Conservation (phyloP, 2,329 filamentous ascomycete species). For the Fusarium sp. region DNA sequence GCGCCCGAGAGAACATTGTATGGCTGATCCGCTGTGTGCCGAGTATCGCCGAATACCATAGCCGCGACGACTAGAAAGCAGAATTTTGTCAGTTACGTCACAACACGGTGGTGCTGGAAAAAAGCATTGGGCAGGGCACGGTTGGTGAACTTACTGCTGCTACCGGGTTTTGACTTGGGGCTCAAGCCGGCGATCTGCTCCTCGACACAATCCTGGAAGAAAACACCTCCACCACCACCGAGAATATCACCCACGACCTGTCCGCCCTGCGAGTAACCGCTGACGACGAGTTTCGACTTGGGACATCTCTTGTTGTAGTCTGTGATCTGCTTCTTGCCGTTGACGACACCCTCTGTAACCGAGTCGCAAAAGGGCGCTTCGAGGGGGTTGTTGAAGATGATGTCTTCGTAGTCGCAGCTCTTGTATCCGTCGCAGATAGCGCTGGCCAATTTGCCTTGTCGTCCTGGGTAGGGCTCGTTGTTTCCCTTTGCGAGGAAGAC, state of each 20-base stretch:
- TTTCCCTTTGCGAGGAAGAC: constrained; percentile 27
- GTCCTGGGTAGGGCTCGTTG: constrained; percentile 23
- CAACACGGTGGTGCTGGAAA: background rate
- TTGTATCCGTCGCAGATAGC: constrained; percentile 18
- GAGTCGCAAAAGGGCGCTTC: constrained; percentile 17
- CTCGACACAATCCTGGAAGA: constrained; percentile 22
- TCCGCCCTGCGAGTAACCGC: constrained; percentile 20
- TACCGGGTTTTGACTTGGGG: constrained; percentile 3
- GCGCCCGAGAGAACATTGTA: constrained; percentile 14
- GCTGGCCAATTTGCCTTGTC: constrained; percentile 8
- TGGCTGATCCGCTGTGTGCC: constrained; percentile 17
- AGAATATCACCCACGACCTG: constrained; percentile 25
- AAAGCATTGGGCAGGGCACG: background rate
- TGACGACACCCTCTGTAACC: constrained; percentile 17
- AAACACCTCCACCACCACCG: constrained; percentile 24
- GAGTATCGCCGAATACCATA: constrained; percentile 24
- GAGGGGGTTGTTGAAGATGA: constrained; percentile 17
- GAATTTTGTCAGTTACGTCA: background rate
- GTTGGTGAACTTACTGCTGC: constrained; percentile 5
- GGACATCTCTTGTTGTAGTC: constrained; percentile 24
- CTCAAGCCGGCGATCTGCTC: constrained; percentile 3
- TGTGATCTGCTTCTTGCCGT: constrained; percentile 26
- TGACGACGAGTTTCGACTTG: constrained; percentile 20
- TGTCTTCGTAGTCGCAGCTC: constrained; percentile 27
- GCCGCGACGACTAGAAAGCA: constrained; percentile 2